Evolutionary conservation across 148 eudicot species (phyloP), one percentile per base, ranked within the genome.

Genomic region (Hydrangea macrophylla): DNA sequence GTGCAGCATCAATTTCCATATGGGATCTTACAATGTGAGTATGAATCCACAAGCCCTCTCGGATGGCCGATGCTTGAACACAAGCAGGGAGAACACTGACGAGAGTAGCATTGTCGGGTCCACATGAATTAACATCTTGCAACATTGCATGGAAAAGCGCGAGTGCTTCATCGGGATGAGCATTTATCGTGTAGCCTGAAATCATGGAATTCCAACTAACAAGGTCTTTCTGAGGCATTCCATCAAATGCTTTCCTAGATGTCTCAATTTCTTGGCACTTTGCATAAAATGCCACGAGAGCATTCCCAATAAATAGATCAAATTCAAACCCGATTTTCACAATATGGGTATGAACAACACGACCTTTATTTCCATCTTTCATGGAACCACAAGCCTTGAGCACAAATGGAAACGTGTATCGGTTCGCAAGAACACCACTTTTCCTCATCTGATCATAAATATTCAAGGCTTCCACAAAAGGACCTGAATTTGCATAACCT

Each of bases 31-130:
- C 5, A 12, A 77, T 70, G 67, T 50, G 67, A 8, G 65, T 64
- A 59, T 76, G 80, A 70, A 80, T 73, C 72, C 77, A 64, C 26
- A 65, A 37, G 26, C 84, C 84, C 12, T 73, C 58, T 24, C 26
- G 73, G 10, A 76, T 42, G 15, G 64, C 74, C 31, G 75, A 65
- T 56, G 51, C 55, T 39, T 73, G 83, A 63, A 71, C 75, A 65
- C 83, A 80, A 71, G 83, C 74, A n/a, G 83, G 79, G 37, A 80
- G 72, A 58, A 76, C 59, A 30, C 72, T 61, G 30, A 77, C 83
- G n/a, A 80, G 35, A 23, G 83, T 80, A 36, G 79, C 68, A 64
- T 50, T 68, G 57, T 80, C 79, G 0, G 75, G 83, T 45, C 22
- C 50, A 57, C 67, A 36, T 35, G 39, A 3, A 22, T 18, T 48